A percentile compares a stretch with the other conserved stretches of the same genome.
phyloP scores from a whole-genome alignment of 1,139 yeast species.

The Spencermartinsiella ligniputridi region DNA sequence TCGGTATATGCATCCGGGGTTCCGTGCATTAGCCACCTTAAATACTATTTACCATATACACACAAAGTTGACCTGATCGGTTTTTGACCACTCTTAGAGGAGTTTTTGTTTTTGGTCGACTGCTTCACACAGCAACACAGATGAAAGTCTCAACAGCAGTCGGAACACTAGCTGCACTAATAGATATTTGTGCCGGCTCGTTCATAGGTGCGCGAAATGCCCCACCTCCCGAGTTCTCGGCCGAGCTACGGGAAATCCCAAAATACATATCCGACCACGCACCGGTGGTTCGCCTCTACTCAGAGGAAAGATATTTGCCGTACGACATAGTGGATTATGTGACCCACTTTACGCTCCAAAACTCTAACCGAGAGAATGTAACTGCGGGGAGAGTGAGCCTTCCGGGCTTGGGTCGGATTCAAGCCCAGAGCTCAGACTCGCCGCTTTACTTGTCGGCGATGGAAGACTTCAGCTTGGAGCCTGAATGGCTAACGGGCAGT shows the following conservation, averaged over 20 bases:
- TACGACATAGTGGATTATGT: constrained; percentile 73
- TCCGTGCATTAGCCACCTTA: too few relatives aligned
- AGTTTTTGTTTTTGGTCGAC: too few relatives aligned
- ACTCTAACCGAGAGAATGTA: constrained; percentile 21
- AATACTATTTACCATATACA: too few relatives aligned
- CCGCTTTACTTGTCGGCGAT: constrained; percentile 55
- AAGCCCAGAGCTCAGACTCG: constrained; percentile 2
- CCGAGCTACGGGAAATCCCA: constrained; percentile 46
- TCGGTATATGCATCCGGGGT: too few relatives aligned
- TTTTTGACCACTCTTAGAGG: too few relatives aligned
- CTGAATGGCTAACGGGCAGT: constrained; percentile 81
- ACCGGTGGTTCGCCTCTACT: constrained; percentile 80
- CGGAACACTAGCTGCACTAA: too few relatives aligned
- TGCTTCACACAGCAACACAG: too few relatives aligned
- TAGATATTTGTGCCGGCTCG: not conserved
- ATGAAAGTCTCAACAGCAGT: too few relatives aligned
- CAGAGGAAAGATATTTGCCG: constrained; percentile 85
- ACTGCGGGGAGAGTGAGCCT: constrained; percentile 22
- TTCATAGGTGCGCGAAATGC: too few relatives aligned
- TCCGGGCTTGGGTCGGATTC: constrained; percentile 19
- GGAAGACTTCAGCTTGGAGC: constrained; percentile 68
- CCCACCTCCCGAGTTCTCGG: not conserved
- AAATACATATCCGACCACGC: constrained; percentile 65
- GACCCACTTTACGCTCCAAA: constrained; percentile 45
- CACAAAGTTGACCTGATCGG: too few relatives aligned